Percentiles rank a stretch among this genome's conserved stretches.
These are phyloP conservation scores for Neoscytalidium dimidiatum DNA, from an alignment of 2,329 filamentous ascomycete species.

Conservation along the genomic window DNA sequence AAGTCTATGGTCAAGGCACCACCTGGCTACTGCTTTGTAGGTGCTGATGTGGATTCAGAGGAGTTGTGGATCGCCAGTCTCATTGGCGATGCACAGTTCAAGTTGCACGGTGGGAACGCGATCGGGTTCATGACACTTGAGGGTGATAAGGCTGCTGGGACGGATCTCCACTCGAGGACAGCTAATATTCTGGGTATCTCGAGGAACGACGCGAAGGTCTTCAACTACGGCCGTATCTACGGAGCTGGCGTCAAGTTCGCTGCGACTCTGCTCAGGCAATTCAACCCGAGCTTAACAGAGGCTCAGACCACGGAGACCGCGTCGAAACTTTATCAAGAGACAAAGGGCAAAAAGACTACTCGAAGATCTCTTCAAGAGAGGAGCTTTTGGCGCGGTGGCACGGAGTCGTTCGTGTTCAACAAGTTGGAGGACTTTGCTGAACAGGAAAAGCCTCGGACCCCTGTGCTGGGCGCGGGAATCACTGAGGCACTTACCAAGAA, in stretches of 20 bases:
- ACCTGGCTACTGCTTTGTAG: slow-evolving; percentile 88
- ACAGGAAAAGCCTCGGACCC: slow-evolving; percentile 86
- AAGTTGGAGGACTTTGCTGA: slow-evolving; percentile 97
- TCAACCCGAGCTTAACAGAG: slow-evolving; percentile 84
- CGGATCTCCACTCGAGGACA: slow-evolving; percentile 91
- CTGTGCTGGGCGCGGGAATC: slow-evolving; percentile 90
- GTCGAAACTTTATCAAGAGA: slow-evolving; percentile 78
- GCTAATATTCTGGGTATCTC: slow-evolving; percentile 91
- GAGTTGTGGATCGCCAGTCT: slow-evolving; percentile 98
- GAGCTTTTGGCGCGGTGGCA: slow-evolving; percentile 92
- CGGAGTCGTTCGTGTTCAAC: slow-evolving; percentile 98
- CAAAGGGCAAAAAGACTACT: slow-evolving; percentile 85
- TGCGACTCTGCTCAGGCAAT: slow-evolving; percentile 84
- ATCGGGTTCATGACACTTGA: slow-evolving; percentile 99
- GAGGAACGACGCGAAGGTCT: slow-evolving; percentile 92
- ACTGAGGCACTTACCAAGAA: slow-evolving; percentile 91
- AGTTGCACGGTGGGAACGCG: slow-evolving; percentile 92
- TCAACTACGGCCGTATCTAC: slow-evolving; percentile 98
- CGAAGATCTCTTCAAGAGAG: slow-evolving; percentile 71
- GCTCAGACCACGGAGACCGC: slow-evolving; percentile 75
- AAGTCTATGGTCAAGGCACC: slow-evolving; percentile 97
- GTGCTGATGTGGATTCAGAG: slow-evolving; percentile 95
- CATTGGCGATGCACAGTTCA: slow-evolving; percentile 91
- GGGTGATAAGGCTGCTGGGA: slow-evolving; percentile 90
- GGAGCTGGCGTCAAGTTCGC: slow-evolving; percentile 97